Conservation (phyloP, 1,139 yeast genomes). For the Geotrichum aggregatum region DNA sequence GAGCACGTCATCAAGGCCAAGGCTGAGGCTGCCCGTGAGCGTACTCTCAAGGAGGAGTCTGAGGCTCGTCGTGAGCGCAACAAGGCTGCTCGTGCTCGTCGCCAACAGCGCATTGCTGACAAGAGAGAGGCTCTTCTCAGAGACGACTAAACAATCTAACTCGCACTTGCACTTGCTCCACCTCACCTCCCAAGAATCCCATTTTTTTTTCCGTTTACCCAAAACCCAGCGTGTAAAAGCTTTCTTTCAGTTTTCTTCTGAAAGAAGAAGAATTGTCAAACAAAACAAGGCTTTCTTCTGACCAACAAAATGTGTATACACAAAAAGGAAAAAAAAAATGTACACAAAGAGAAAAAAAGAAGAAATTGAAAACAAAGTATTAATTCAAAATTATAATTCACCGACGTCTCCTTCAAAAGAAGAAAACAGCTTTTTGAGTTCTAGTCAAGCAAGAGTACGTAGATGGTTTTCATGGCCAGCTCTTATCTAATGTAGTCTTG, state of each 20-base stretch:
- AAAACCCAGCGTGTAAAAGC: too few relatives aligned
- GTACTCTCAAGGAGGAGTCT: constrained; percentile 97
- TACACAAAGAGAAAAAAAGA: too few relatives aligned
- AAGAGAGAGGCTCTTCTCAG: constrained; percentile 86
- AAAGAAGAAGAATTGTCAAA: not conserved
- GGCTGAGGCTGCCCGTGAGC: constrained; percentile 99
- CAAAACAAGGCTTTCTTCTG: too few relatives aligned
- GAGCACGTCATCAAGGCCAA: constrained; percentile 99
- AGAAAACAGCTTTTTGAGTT: too few relatives aligned
- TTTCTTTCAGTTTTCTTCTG: not conserved
- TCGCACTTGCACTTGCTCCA: not conserved
- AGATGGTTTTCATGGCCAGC: too few relatives aligned
- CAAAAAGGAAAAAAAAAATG: too few relatives aligned
- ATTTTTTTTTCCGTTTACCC: not conserved
- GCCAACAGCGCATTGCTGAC: constrained; percentile 95
- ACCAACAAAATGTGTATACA: too few relatives aligned
- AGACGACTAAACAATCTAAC: constrained; percentile 24
- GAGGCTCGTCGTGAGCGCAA: constrained; percentile 99
- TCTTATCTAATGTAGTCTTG: too few relatives aligned
- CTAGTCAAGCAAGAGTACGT: too few relatives aligned
- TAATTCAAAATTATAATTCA: too few relatives aligned
- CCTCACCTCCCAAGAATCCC: not conserved
- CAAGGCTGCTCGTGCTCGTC: constrained; percentile 99
- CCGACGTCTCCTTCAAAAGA: too few relatives aligned
- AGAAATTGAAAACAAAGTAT: too few relatives aligned